Evolutionary conservation across 129 eudicot genomes (phyloP).

Genomic region (Arctium lappa): DNA sequence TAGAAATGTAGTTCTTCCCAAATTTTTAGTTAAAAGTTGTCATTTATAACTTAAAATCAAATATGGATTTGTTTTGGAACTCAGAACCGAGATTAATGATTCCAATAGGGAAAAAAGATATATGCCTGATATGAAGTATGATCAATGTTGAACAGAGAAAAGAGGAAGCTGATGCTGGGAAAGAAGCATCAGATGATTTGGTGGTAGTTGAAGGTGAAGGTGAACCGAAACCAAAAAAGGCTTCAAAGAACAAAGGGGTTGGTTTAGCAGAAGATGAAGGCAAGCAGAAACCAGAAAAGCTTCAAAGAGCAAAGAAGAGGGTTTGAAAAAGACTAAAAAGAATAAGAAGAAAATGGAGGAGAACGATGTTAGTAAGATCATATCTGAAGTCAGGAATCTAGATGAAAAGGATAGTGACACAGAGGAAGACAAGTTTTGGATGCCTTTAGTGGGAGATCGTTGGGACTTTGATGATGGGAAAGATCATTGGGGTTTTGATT

Average conservation of each 20-base stretch:
- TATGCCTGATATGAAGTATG: conserved; percentile 8
- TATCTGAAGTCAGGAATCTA: conserved; percentile 58
- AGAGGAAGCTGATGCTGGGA: conserved; percentile 71
- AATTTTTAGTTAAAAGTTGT: neutral
- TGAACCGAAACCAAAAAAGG: conserved; percentile 8
- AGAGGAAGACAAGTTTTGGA: conserved; percentile 76
- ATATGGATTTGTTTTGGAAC: neutral
- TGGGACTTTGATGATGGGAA: conserved; percentile 96
- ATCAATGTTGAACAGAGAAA: conserved; percentile 43
- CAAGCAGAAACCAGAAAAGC: conserved; percentile 32
- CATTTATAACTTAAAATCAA: neutral
- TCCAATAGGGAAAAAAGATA: neutral
- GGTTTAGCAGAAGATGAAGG: conserved; percentile 24
- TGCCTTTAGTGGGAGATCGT: conserved; percentile 90
- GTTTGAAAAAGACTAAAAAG: conserved; percentile 43
- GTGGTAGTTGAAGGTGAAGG: neutral
- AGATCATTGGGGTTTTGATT: conserved; percentile 76
- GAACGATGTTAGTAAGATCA: conserved; percentile 36
- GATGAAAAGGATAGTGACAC: conserved; percentile 44
- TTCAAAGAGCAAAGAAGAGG: conserved; percentile 31
- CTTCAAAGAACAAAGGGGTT: conserved; percentile 23
- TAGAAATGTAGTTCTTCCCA: neutral
- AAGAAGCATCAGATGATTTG: conserved; percentile 50
- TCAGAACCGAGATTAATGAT: neutral
- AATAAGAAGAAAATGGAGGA: conserved; percentile 29